These are phyloP conservation scores for Heliosperma pusillum DNA, from an alignment of 148 eudicot species.

Conservation along the genomic window DNA sequence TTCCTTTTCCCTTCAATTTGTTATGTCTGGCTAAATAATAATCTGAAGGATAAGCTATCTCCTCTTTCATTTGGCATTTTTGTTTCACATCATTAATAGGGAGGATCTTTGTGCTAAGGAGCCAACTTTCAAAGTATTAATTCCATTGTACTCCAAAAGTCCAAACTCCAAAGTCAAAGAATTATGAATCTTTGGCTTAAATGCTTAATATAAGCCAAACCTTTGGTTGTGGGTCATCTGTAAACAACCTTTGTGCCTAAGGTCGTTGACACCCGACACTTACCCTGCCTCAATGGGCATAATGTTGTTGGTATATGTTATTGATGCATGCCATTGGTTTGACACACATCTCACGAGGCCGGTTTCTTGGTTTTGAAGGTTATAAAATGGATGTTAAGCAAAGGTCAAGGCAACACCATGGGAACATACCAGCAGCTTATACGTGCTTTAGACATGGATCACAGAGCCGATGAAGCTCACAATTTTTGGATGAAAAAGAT, in stretches of 20 bases:
- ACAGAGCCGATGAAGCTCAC: slow-evolving; percentile 80
- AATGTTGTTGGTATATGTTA: neutral
- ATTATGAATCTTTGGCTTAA: too few species aligned
- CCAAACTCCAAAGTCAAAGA: too few species aligned
- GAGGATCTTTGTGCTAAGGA: neutral
- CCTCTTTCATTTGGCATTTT: neutral
- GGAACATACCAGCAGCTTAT: slow-evolving; percentile 81
- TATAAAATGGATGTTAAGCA: slow-evolving; percentile 92
- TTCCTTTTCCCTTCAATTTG: neutral
- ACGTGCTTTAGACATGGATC: slow-evolving; percentile 84
- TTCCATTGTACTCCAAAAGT: too few species aligned
- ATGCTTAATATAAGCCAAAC: too few species aligned
- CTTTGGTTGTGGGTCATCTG: neutral
- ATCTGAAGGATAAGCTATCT: neutral
- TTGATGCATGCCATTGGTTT: neutral
- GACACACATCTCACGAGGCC: neutral
- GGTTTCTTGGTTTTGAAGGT: slow-evolving; percentile 34
- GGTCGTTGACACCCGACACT: neutral
- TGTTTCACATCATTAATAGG: neutral
- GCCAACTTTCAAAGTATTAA: too few species aligned
- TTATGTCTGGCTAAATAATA: neutral
- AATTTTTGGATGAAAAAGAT: slow-evolving; percentile 81
- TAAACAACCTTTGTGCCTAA: neutral
- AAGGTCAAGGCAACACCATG: slow-evolving; percentile 87
- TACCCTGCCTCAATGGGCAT: too few species aligned